These are phyloP conservation scores for Starmera amethionina DNA, from an alignment of 805 yeast species.

Conservation along the genomic window DNA sequence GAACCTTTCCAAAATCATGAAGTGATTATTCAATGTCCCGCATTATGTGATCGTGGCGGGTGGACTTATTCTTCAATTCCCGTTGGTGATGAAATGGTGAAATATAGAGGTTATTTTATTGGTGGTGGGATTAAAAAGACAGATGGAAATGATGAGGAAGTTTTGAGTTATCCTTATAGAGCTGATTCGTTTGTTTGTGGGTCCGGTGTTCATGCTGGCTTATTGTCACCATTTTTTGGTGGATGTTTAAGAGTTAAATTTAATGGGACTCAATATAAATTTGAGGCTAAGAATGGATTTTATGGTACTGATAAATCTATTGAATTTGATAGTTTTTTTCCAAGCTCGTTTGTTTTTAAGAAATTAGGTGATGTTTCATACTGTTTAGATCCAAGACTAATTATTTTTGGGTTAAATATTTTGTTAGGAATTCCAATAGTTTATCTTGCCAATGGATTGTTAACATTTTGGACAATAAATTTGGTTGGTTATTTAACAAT, in stretches of 20 bases:
- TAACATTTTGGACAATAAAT: conserved; percentile 53
- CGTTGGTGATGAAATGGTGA: conserved; percentile 58
- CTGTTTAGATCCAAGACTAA: conserved; percentile 61
- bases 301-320: conserved; percentile 43
- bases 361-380: conserved; percentile 31
- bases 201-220: conserved; percentile 82
- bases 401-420: conserved; percentile 48
- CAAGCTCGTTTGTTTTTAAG: conserved; percentile 58
- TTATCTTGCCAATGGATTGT: conserved; percentile 32
- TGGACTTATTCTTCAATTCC: conserved; percentile 68
- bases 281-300: conserved; percentile 37
- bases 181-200: conserved; percentile 88
- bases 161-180: conserved; percentile 55
- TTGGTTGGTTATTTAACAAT: conserved; percentile 81
- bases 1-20: conserved; percentile 32
- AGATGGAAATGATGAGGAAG: conserved; percentile 9
- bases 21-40: conserved; percentile 71
- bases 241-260: conserved; percentile 65
- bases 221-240: conserved; percentile 62
- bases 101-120: conserved; percentile 61
- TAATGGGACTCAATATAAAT: conserved; percentile 40
- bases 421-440: conserved; percentile 54
- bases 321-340: conserved; percentile 62
- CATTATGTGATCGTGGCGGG: conserved; percentile 71
- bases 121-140: conserved; percentile 56